Evolutionary conservation across 2,329 filamentous ascomycete species (phyloP), one percentile per base, ranked within the genome.

Genomic region (Neophaeococcomyces mojaviensis): DNA sequence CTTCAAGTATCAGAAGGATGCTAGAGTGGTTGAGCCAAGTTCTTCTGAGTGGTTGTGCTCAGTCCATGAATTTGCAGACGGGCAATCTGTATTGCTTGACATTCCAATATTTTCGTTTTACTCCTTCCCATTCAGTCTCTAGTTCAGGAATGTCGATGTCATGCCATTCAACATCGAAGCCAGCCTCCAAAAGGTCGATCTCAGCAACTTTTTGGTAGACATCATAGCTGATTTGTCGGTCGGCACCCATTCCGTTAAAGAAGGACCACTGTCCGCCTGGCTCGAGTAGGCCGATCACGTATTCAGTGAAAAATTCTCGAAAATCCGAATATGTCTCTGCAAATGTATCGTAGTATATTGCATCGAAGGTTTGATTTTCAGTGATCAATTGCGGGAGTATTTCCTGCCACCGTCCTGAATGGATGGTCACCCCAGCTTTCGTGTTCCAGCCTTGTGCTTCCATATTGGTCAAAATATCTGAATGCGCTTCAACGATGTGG

Each of bases 261-360:
- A 81, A 82, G 26, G 79, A 74, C 63, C 79, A 82, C 38, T 66
- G 70, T 0, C 75, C 76, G 20, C 76, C 67, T 18, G 75, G 71
- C 55, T 86, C 82, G 37, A 98, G 69, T 44, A 97, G 65, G 0
- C 80, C 83, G 26, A 92, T 86, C 9, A 97, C 82, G 56, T 84
- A 81, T 63, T 97, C 92, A 2, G 78, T 83, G 63, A 97, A 95
- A 69, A 97, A 96, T 49, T 81, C 74, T 38, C 84, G 83, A 22
- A 97, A 78, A 62, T 90, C 86, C 2, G 74, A 72, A 66, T 97
- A 98, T 53, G 92, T 86, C 68, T 98, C 92, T 5, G 88, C 92
- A 64, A 97, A 97, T 0, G 92, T 98, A 62, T 98, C 92, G 60
- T 96, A 97, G 70, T 97, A 98, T 55, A 98, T 87, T 22, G 84